Evolutionary conservation across 257 asterid genomes (phyloP).

Genomic region (Lycium barbarum): DNA sequence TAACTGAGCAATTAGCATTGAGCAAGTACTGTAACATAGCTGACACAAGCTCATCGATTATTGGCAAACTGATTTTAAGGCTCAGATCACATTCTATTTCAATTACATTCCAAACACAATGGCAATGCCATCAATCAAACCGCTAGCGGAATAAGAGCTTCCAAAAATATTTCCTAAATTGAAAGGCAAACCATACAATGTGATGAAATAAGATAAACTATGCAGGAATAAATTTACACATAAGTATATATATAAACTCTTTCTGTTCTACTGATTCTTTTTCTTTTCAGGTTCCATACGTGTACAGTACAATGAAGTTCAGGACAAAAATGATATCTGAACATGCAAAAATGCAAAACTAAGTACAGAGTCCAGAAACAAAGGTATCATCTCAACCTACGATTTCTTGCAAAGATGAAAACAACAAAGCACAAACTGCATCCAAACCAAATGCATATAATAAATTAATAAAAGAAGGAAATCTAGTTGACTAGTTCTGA

Average conservation of each 20-base stretch:
- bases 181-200: conserved; percentile 11
- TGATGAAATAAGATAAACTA: background rate
- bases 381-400: conserved; percentile 11
- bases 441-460: background rate
- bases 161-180: background rate
- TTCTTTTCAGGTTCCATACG: background rate
- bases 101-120: background rate
- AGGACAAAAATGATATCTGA: background rate
- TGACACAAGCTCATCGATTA: conserved; percentile 1
- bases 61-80: background rate
- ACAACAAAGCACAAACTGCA: conserved; percentile 18
- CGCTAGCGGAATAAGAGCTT: background rate
- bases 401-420: conserved; percentile 12
- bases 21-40: background rate
- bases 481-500: background rate
- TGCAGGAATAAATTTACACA: background rate
- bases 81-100: conserved; percentile 5
- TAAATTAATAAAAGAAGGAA: background rate
- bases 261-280: background rate
- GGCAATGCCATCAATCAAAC: conserved; percentile 11
- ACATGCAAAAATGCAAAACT: background rate
- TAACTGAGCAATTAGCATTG: background rate
- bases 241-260: background rate
- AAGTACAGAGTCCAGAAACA: background rate
- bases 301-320: background rate